phyloP scores from a whole-genome alignment of 1,284 basidiomycete species.

The Xanthoconium separans region DNA sequence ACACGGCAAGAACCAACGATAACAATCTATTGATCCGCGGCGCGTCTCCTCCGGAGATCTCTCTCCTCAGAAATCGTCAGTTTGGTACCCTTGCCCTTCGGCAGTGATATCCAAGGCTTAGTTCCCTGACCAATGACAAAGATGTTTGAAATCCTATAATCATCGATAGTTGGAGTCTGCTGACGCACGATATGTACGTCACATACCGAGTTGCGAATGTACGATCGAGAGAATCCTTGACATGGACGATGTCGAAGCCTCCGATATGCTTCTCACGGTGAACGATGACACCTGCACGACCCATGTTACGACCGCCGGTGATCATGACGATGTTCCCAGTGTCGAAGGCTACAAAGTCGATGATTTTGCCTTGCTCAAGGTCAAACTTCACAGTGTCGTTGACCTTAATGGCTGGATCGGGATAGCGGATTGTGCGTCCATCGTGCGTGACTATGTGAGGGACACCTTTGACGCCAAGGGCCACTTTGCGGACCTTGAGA shows the following conservation, averaged over 20 bases:
- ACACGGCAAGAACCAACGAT: constrained; percentile 25
- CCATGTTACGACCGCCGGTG: constrained; percentile 99
- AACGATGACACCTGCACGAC: constrained; percentile 93
- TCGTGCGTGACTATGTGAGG: constrained; percentile 99
- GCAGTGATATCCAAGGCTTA: constrained; percentile 97
- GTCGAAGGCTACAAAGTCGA: constrained; percentile 94
- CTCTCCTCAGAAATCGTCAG: constrained; percentile 88
- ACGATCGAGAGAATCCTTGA: constrained; percentile 93
- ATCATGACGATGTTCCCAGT: constrained; percentile 97
- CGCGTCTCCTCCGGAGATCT: constrained; percentile 74
- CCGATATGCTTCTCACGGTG: constrained; percentile 97
- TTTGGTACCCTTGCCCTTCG: constrained; percentile 98
- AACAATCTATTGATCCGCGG: constrained; percentile 54
- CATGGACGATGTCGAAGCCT: constrained; percentile 97
- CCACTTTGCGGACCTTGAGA: constrained; percentile 92
- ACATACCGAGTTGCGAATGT: constrained; percentile 93
- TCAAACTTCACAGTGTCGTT: constrained; percentile 99
- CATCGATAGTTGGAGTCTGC: constrained; percentile 3
- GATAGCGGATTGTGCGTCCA: constrained; percentile 99
- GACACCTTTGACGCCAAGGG: constrained; percentile 91
- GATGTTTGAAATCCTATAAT: constrained; percentile 86
- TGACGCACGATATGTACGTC: not conserved
- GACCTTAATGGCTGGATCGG: constrained; percentile 93
- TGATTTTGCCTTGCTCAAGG: constrained; percentile 93
- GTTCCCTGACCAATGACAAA: constrained; percentile 95